These are phyloP conservation scores for Ophiocordyceps robertsii DNA, from an alignment of 2,329 filamentous ascomycete genomes.

Conservation along the genomic window DNA sequence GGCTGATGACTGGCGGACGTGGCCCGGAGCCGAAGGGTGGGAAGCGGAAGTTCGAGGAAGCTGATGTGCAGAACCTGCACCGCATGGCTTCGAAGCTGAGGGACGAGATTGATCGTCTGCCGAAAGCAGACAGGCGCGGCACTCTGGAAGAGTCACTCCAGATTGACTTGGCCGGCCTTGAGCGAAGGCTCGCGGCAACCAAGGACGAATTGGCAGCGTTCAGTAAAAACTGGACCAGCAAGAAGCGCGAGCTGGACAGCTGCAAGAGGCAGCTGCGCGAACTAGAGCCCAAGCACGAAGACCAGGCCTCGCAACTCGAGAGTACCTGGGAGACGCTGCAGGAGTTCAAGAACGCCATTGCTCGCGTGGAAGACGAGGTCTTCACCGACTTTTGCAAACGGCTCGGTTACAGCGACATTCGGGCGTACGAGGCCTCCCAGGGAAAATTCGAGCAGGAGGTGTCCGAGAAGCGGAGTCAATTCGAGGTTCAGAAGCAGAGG, in stretches of 20 bases:
- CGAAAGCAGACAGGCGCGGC: constrained; percentile 62
- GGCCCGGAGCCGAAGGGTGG: constrained; percentile 60
- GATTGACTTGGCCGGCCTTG: constrained; percentile 65
- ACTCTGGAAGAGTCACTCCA: constrained; percentile 70
- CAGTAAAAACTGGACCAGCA: constrained; percentile 72
- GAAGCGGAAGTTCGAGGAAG: constrained; percentile 77
- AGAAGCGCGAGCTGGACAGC: constrained; percentile 67
- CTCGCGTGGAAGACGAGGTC: constrained; percentile 74
- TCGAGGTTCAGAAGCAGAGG: constrained; percentile 69
- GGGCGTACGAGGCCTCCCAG: constrained; percentile 87
- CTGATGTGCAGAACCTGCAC: constrained; percentile 75
- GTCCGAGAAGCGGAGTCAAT: constrained; percentile 73
- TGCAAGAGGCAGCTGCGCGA: constrained; percentile 61
- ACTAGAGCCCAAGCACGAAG: constrained; percentile 62
- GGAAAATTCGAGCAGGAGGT: constrained; percentile 85
- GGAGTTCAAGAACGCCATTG: constrained; percentile 49
- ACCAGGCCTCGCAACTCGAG: constrained; percentile 57
- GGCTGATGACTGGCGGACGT: constrained; percentile 90
- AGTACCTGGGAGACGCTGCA: constrained; percentile 35
- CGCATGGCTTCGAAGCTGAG: constrained; percentile 62
- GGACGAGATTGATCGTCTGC: constrained; percentile 66
- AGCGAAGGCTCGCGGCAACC: constrained; percentile 58
- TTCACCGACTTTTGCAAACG: constrained; percentile 77
- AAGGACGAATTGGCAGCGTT: constrained; percentile 67
- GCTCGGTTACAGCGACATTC: constrained; percentile 78